Evolutionary conservation across 2,329 filamentous ascomycete genomes (phyloP).

Genomic region (Septoria linicola): DNA sequence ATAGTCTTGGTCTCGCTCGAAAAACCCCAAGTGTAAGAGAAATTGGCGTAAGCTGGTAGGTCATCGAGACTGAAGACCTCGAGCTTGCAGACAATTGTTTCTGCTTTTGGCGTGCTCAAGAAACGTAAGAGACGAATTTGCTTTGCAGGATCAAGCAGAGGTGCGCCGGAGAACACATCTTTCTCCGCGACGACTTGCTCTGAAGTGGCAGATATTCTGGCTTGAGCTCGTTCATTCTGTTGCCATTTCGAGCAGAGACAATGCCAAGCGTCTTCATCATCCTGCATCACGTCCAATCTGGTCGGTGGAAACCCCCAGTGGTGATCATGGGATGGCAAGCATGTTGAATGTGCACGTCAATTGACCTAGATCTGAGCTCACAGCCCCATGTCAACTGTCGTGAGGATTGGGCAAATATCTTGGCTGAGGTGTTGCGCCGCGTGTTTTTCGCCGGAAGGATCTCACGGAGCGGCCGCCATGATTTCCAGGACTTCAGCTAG

Average conservation of each 20-base stretch:
- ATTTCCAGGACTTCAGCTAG: too few relatives aligned
- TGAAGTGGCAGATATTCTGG: not conserved
- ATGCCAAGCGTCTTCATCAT: not conserved
- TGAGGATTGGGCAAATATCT: too few relatives aligned
- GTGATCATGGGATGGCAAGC: too few relatives aligned
- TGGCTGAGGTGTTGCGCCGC: too few relatives aligned
- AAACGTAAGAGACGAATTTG: slow-evolving; percentile 4
- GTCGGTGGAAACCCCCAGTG: too few relatives aligned
- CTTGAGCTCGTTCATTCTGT: not conserved
- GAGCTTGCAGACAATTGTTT: not conserved
- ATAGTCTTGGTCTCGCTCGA: not conserved
- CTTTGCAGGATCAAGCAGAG: not conserved
- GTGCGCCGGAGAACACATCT: too few relatives aligned
- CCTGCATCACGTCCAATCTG: not conserved
- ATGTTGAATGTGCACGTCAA: too few relatives aligned
- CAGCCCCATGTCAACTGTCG: too few relatives aligned
- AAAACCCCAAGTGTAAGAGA: slow-evolving; percentile 6
- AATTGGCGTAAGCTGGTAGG: not conserved
- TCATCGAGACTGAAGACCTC: not conserved
- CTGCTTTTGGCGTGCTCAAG: not conserved
- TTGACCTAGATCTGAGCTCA: too few relatives aligned
- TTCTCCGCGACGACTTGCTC: not conserved
- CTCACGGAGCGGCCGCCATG: too few relatives aligned
- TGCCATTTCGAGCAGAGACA: not conserved
- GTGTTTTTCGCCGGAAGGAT: too few relatives aligned